phyloP scores from a whole-genome alignment of 1,284 basidiomycete genomes.

The Puccinia horiana region DNA sequence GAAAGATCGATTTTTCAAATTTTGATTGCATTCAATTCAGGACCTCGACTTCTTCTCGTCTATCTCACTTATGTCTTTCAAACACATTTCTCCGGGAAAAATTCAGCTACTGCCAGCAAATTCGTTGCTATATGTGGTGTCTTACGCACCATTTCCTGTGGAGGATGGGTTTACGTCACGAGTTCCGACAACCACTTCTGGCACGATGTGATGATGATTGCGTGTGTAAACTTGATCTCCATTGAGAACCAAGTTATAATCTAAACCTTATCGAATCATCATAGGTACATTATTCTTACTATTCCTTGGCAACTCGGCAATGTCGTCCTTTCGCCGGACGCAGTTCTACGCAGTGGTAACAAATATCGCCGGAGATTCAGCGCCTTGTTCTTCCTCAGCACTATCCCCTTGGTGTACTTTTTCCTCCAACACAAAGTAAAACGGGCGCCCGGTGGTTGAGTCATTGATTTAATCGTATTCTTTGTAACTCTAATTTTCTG shows the following conservation, averaged over 20 bases:
- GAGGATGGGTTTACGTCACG: constrained; percentile 91
- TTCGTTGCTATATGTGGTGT: constrained; percentile 70
- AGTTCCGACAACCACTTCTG: constrained; percentile 71
- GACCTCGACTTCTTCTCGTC: constrained; percentile 78
- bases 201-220: constrained; percentile 86
- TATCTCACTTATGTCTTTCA: constrained; percentile 65
- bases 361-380: constrained; percentile 64
- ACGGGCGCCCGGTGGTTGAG: constrained; percentile 71
- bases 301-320: constrained; percentile 77
- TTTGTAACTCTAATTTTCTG: neutral
- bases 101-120: constrained; percentile 58
- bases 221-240: constrained; percentile 65
- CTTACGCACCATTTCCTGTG: constrained; percentile 77
- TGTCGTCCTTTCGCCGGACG: constrained; percentile 65
- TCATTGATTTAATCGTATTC: neutral
- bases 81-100: constrained; percentile 52
- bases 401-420: constrained; percentile 77
- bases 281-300: constrained; percentile 58
- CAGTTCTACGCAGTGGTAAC: constrained; percentile 30
- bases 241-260: neutral
- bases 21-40: constrained; percentile 72
- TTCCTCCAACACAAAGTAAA: constrained; percentile 81
- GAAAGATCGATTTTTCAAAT: constrained; percentile 87
- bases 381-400: constrained; percentile 69
- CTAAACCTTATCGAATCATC: neutral